Evolutionary conservation across 2,329 filamentous ascomycete genomes (phyloP), one percentile per base, ranked within the genome.

Genomic region (Penicillium sp.): DNA sequence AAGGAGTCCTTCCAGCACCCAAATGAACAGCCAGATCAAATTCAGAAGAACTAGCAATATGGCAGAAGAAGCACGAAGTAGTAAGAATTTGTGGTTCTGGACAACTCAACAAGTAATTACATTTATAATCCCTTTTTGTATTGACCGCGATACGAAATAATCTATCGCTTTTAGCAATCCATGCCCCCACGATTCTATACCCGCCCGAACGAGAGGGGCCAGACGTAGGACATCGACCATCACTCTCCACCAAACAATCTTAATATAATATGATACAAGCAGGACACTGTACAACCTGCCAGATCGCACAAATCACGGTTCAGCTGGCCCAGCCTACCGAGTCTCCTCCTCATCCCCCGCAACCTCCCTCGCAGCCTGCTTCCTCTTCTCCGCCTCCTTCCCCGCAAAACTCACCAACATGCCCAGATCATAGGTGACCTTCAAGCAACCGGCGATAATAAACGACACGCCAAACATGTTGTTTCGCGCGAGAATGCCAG

Each of bases 401-500:
- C 70, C 68, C 0, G 70, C 70, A 67, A 86, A 86, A 48, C 81
- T 79, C 7, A 78, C 78, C 45, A 88, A 69, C 67, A 88, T 78
- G 0, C 83, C 81, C 25, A 89, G 62, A 70, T 89, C 87, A 69
- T 89, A 90, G 4, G 73, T 66, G 0, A 81, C 82, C 72, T 90
- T 90, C 64, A 90, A 71, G 0, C 75, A 71, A 50, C 88, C 89
- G 0, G 88, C 88, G n/a, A 82, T 71, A 0, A 86, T 79, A 68
- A 91, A 89, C 0, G 84, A 83, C 1, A 87, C 78, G 78, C 88
- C 87, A 68, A 89, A 88, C 8, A 82, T 71, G 3, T 81, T 75
- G 1, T 77, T 76, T 1, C 81, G 81, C 0, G 86, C 86, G 47
- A 91, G 68, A 0, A 86, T 67, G n/a, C 89, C 90, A 0, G 88